These are phyloP conservation scores for Fusarium sp. DNA, from an alignment of 2,329 filamentous ascomycete genomes.

Conservation along the genomic window DNA sequence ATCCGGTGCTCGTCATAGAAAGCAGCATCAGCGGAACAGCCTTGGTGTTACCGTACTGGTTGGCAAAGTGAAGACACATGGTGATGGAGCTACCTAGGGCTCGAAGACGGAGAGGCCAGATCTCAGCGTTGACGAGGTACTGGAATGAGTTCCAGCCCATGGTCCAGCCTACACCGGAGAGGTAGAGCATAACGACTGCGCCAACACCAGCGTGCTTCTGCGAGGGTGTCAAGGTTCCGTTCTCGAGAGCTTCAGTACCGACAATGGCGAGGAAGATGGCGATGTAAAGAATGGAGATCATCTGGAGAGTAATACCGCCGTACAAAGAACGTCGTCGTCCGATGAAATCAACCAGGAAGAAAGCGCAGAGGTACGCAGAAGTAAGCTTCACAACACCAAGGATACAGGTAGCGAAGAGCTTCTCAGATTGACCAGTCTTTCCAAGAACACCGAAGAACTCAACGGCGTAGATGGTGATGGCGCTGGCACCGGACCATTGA, in stretches of 20 bases:
- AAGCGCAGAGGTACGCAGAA: constrained; percentile 18
- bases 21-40: constrained; percentile 15
- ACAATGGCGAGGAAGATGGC: constrained; percentile 15
- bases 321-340: constrained; percentile 7
- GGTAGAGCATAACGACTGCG: constrained; percentile 11
- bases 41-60: constrained; percentile 24
- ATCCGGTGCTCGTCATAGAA: constrained; percentile 5
- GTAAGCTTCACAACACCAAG: constrained; percentile 16
- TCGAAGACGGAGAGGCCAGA: constrained; percentile 22
- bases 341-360: constrained; percentile 26
- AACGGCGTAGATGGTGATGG: constrained; percentile 14
- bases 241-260: constrained; percentile 5
- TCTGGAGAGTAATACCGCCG: constrained; percentile 17
- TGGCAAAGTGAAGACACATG: constrained; percentile 19
- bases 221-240: constrained; percentile 5
- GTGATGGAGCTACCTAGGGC: constrained; percentile 17
- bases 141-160: constrained; percentile 21
- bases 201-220: constrained; percentile 18
- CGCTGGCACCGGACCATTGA: constrained; percentile 21
- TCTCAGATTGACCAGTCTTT: constrained; percentile 23
- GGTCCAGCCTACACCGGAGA: constrained; percentile 15
- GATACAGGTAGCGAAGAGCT: constrained; percentile 20
- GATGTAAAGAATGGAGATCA: constrained; percentile 10
- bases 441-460: constrained; percentile 22
- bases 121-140: constrained; percentile 19